A percentile compares a stretch with the other conserved stretches of the same genome.
These are phyloP conservation scores for Leccinum sublutescens DNA, from an alignment of 768 basidiomycete species.

Conservation along the genomic window DNA sequence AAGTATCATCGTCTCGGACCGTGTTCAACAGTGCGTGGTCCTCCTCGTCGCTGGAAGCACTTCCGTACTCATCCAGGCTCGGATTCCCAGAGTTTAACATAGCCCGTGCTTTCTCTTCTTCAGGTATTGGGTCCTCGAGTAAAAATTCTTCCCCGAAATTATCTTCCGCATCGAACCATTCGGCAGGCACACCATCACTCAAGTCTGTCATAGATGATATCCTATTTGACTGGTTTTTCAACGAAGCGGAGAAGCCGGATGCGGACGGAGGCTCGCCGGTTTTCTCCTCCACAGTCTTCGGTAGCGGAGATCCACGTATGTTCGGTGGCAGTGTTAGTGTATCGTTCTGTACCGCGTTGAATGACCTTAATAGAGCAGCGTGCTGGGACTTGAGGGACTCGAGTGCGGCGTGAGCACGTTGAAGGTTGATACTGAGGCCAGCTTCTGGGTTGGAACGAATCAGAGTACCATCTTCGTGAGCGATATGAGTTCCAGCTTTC, in stretches of 20 bases:
- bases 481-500: slow-evolving; percentile 20
- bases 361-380: slow-evolving; percentile 44
- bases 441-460: slow-evolving; percentile 19
- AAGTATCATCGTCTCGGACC: slow-evolving; percentile 5
- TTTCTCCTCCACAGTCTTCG: slow-evolving; percentile 51
- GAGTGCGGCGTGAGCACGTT: slow-evolving; percentile 48
- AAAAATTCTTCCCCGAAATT: slow-evolving; percentile 45
- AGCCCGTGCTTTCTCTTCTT: slow-evolving; percentile 40
- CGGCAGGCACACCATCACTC: slow-evolving; percentile 47
- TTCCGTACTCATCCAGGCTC: slow-evolving; percentile 39
- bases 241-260: slow-evolving; percentile 26
- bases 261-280: slow-evolving; percentile 28
- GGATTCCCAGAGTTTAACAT: slow-evolving; percentile 42
- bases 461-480: slow-evolving; percentile 30
- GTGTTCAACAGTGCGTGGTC: slow-evolving; percentile 13
- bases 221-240: slow-evolving; percentile 39
- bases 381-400: slow-evolving; percentile 62
- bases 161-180: slow-evolving; percentile 81
- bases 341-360: slow-evolving; percentile 37
- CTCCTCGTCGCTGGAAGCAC: slow-evolving; percentile 49
- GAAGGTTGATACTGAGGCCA: slow-evolving; percentile 28
- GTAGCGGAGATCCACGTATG: slow-evolving; percentile 35
- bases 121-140: slow-evolving; percentile 39
- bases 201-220: slow-evolving; percentile 48
- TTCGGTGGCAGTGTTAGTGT: slow-evolving; percentile 16